Percentiles rank a stretch among this genome's conserved stretches.
Evolutionary conservation across 345 rosid species (phyloP).

Genomic region (Physaria fendleri): DNA sequence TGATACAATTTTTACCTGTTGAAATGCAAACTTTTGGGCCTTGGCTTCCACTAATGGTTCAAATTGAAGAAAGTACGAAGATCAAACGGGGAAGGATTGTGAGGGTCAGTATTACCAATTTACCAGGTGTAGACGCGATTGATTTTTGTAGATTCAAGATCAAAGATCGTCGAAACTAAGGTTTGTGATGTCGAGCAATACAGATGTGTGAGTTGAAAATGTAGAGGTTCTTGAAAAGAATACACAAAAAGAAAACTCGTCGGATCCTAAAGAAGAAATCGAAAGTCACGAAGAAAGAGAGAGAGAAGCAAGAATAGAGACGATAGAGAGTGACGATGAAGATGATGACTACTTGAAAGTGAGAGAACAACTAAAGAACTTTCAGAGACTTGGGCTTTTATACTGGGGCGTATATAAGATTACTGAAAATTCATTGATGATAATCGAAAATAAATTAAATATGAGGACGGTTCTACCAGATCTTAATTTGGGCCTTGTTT

Average conservation of each 20-base stretch:
- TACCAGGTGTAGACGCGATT: conserved; percentile 45
- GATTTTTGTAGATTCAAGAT: not conserved
- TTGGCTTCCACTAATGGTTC: no score
- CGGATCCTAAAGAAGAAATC: conserved; percentile 21
- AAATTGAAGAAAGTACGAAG: conserved; percentile 37
- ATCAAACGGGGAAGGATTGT: conserved; percentile 31
- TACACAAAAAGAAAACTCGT: conserved; percentile 15
- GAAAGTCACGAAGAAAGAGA: not conserved
- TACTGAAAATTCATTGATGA: no score
- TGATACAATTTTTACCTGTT: no score
- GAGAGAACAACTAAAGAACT: conserved; percentile 16
- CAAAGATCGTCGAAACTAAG: conserved; percentile 20
- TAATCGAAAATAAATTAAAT: no score
- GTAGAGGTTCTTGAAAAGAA: not conserved
- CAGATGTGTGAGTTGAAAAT: not conserved
- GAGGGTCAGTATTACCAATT: conserved; percentile 38
- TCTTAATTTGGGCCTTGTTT: no score
- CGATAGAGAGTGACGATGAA: conserved; percentile 11
- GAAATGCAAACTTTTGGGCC: no score
- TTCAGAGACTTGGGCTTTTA: conserved; percentile 21
- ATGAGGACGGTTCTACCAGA: no score
- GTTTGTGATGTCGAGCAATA: conserved; percentile 7
- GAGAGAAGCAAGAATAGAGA: not conserved
- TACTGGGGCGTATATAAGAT: no score
- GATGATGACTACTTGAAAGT: conserved; percentile 28